These are phyloP conservation scores for Graphiopsis chlorocephala DNA, from an alignment of 2,329 filamentous ascomycete genomes.

Conservation along the genomic window DNA sequence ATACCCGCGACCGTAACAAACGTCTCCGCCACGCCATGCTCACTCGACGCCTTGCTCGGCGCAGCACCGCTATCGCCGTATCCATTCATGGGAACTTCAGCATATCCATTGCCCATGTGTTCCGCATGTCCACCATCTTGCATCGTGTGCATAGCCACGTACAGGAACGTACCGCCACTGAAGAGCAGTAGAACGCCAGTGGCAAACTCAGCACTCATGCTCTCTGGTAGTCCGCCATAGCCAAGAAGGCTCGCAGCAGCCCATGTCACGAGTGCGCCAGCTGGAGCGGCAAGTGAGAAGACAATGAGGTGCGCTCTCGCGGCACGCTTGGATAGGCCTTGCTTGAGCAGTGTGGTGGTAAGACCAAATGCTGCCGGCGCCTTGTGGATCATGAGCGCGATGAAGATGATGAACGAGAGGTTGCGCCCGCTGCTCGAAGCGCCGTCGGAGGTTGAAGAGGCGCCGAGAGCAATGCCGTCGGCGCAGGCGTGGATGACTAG, in stretches of 20 bases:
- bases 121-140: constrained; percentile 63
- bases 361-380: constrained; percentile 89
- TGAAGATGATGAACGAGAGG: constrained; percentile 85
- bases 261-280: constrained; percentile 82
- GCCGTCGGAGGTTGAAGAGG: constrained; percentile 63
- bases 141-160: constrained; percentile 99
- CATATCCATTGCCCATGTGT: constrained; percentile 25
- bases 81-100: constrained; percentile 25
- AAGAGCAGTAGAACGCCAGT: constrained; percentile 94
- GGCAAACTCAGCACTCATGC: constrained; percentile 69
- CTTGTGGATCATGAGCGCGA: constrained; percentile 97
- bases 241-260: constrained; percentile 71
- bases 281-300: constrained; percentile 86
- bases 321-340: constrained; percentile 82
- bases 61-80: constrained; percentile 19
- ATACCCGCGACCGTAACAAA: constrained; percentile 71
- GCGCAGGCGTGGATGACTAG: constrained; percentile 95
- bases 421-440: constrained; percentile 67
- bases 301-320: constrained; percentile 82
- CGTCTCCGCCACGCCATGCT: constrained; percentile 47
- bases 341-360: constrained; percentile 84
- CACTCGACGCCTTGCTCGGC: neutral
- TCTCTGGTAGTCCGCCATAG: constrained; percentile 56
- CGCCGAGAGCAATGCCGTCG: constrained; percentile 93
- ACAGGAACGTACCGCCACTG: constrained; percentile 93